Conservation (phyloP, 345 rosid species). For the Brassica carinata region DNA sequence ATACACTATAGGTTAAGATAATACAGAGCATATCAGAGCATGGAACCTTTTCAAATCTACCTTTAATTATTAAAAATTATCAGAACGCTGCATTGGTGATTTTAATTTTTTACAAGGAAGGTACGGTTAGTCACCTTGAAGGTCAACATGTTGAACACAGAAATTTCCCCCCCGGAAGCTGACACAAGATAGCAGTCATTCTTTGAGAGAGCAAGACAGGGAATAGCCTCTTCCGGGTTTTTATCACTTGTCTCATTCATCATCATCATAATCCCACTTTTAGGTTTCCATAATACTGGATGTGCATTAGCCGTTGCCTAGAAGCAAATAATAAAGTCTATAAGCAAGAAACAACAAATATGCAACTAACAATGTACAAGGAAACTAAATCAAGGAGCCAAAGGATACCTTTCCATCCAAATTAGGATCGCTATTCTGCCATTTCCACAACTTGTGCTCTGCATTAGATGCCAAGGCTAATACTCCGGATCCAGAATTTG, state of each 20-base stretch:
- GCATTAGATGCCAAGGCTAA: slow-evolving; percentile 87
- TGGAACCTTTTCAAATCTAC: not conserved
- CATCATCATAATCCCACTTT: slow-evolving; percentile 66
- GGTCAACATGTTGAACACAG: slow-evolving; percentile 50
- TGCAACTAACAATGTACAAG: not conserved
- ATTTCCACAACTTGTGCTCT: slow-evolving; percentile 86
- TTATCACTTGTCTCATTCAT: slow-evolving; percentile 61
- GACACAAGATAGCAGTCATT: slow-evolving; percentile 72
- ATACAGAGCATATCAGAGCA: not conserved
- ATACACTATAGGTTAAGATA: slow-evolving; percentile 51
- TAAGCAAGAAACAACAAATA: not conserved
- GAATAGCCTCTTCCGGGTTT: slow-evolving; percentile 75
- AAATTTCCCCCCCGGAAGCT: slow-evolving; percentile 67
- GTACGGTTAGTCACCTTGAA: slow-evolving; percentile 56
- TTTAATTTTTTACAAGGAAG: not conserved
- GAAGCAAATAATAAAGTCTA: not conserved
- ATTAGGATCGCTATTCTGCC: slow-evolving; percentile 67
- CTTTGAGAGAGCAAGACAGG: slow-evolving; percentile 81
- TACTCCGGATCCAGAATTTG: slow-evolving; percentile 75
- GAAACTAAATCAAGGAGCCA: slow-evolving; percentile 11
- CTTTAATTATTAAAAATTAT: not conserved
- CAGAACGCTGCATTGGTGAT: no score
- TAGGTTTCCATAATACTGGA: slow-evolving; percentile 78
- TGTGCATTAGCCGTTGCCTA: slow-evolving; percentile 60
- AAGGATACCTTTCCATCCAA: slow-evolving; percentile 49